These are phyloP conservation scores for Eimeria tenella DNA, from an alignment of 169 alveolate genomes.

Conservation along the genomic window DNA sequence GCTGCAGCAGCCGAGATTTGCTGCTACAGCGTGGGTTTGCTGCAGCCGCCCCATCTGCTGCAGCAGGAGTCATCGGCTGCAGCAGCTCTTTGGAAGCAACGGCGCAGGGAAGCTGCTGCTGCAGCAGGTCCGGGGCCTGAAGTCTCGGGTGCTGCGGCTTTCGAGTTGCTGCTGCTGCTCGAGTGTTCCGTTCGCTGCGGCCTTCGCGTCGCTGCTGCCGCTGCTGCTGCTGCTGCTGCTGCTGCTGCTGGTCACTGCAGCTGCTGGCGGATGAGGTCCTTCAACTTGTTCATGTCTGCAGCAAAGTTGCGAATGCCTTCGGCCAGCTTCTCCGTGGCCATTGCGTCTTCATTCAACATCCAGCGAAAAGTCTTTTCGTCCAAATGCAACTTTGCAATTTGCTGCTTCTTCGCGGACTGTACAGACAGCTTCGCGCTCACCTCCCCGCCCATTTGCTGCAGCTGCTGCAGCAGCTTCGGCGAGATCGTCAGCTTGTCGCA, in stretches of 20 bases:
- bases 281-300: constrained; percentile 83
- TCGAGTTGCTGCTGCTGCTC: neutral
- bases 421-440: constrained; percentile 64
- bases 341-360: constrained; percentile 86
- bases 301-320: constrained; percentile 91
- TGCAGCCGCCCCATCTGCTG: no score
- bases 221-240: no score
- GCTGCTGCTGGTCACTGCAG: neutral
- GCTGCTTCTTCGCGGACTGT: constrained; percentile 1
- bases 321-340: constrained; percentile 90
- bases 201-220: neutral
- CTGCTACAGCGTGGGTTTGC: no score
- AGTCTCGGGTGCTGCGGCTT: no score
- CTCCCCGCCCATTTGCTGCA: constrained; percentile 30
- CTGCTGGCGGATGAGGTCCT: constrained; percentile 78
- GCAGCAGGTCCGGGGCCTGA: no score
- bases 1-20: no score
- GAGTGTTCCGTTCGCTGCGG: neutral
- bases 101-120: no score
- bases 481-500: constrained; percentile 92
- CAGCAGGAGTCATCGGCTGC: no score
- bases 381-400: constrained; percentile 67
- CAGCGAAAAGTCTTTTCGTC: constrained; percentile 84
- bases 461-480: constrained; percentile 87
- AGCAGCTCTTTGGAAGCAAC: no score